Conservation (phyloP, 1,139 yeast species). For the Saccharomyces hybrid region DNA sequence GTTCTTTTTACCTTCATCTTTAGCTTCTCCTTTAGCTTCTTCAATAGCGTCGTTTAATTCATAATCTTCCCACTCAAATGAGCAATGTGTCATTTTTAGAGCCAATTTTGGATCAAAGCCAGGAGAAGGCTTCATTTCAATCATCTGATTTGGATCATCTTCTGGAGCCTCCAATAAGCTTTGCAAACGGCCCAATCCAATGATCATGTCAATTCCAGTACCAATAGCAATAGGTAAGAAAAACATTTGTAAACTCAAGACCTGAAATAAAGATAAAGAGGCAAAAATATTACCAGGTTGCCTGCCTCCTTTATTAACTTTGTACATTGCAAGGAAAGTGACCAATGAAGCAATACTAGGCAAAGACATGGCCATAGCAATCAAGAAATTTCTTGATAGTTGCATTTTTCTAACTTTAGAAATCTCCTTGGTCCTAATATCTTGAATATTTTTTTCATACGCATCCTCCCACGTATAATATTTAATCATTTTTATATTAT, state of each 20-base stretch:
- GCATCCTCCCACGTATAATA: conserved; percentile 58
- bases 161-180: conserved; percentile 42
- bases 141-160: conserved; percentile 26
- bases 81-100: conserved; percentile 44
- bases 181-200: conserved; percentile 56
- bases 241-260: conserved; percentile 63
- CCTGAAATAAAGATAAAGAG: conserved; percentile 67
- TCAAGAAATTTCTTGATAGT: conserved; percentile 48
- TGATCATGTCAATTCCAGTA: conserved; percentile 57
- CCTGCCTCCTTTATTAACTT: conserved; percentile 40
- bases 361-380: conserved; percentile 52
- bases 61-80: conserved; percentile 62
- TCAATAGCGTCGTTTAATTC: conserved; percentile 30
- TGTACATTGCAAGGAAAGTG: conserved; percentile 65
- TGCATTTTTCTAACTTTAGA: conserved; percentile 43
- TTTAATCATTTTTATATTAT: conserved; percentile 47
- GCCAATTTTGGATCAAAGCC: conserved; percentile 29
- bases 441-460: conserved; percentile 40
- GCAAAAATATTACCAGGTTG: conserved; percentile 69
- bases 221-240: conserved; percentile 56
- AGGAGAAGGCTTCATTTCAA: conserved; percentile 1
- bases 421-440: conserved; percentile 43
- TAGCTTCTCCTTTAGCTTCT: conserved; percentile 23
- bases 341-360: conserved; percentile 64
- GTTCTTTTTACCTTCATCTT: conserved; percentile 18